A percentile compares a stretch with the other conserved stretches of the same genome.
Conservation (phyloP, 2,329 filamentous ascomycete genomes). For the Fusarium zealandicum region DNA sequence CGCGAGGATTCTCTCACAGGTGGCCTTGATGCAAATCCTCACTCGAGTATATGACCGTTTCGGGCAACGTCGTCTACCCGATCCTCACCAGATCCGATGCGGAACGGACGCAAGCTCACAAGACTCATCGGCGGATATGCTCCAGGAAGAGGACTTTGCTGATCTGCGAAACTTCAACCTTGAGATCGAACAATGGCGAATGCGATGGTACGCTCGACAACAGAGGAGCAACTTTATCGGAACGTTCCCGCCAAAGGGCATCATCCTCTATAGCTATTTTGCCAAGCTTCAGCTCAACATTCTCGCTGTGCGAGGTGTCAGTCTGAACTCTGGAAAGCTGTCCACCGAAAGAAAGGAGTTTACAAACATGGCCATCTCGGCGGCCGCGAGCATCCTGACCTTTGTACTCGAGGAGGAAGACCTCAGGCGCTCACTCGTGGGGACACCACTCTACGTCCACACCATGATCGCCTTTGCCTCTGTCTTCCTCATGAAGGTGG, state of each 20-base stretch:
- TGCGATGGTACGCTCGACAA: slow-evolving; percentile 43
- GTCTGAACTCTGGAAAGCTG: slow-evolving; percentile 10
- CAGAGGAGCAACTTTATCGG: slow-evolving; percentile 40
- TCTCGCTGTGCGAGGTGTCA: slow-evolving; percentile 21
- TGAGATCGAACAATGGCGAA: slow-evolving; percentile 52
- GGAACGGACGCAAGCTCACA: slow-evolving; percentile 2
- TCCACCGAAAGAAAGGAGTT: slow-evolving; percentile 29
- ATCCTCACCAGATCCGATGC: slow-evolving; percentile 14
- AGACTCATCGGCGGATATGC: slow-evolving; percentile 26
- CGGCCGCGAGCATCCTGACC: slow-evolving; percentile 47
- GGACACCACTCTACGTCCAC: slow-evolving; percentile 47
- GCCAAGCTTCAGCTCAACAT: slow-evolving; percentile 49
- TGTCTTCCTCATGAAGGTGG: slow-evolving; percentile 49
- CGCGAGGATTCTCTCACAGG: slow-evolving; percentile 19
- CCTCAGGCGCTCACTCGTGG: slow-evolving; percentile 43
- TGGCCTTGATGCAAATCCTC: slow-evolving; percentile 25
- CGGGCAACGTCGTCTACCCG: slow-evolving; percentile 8
- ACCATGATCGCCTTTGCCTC: slow-evolving; percentile 49
- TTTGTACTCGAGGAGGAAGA: slow-evolving; percentile 46
- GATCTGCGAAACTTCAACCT: slow-evolving; percentile 50
- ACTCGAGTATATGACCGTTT: slow-evolving; percentile 22
- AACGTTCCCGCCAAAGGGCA: slow-evolving; percentile 52
- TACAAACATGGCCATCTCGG: slow-evolving; percentile 42
- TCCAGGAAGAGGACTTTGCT: slow-evolving; percentile 47
- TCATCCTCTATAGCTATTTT: slow-evolving; percentile 30